A percentile compares a stretch with the other conserved stretches of the same genome.
phyloP scores from a whole-genome alignment of 176 grass and related monocot genomes.

The Juncus effusus region DNA sequence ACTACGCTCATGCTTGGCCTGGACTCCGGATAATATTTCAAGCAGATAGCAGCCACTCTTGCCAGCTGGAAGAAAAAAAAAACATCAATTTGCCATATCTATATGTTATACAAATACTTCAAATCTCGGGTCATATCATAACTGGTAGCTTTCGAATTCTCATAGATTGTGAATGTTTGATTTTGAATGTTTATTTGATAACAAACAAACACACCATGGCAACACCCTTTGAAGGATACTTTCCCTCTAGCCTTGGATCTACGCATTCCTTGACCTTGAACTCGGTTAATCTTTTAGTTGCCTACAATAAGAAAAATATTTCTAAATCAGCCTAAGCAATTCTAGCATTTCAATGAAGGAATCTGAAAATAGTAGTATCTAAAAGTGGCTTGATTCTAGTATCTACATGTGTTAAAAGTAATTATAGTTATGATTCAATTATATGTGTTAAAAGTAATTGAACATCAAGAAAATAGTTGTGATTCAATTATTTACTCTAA shows the following conservation, averaged over 20 bases:
- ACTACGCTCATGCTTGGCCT: constrained; percentile 92
- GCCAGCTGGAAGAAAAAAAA: constrained; percentile 50
- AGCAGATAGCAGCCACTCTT: constrained; percentile 62
- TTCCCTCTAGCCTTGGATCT: constrained; percentile 72
- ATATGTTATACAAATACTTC: too few species aligned
- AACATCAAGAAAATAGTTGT: too few species aligned
- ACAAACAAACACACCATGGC: constrained; percentile 51
- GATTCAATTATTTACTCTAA: too few species aligned
- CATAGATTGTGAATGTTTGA: too few species aligned
- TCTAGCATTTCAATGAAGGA: not conserved
- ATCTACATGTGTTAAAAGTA: too few species aligned
- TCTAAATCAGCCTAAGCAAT: not conserved
- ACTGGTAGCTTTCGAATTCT: not conserved
- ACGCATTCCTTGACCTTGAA: constrained; percentile 79
- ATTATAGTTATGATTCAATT: too few species aligned
- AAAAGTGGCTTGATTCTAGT: too few species aligned
- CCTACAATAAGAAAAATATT: constrained; percentile 35
- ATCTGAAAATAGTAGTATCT: too few species aligned
- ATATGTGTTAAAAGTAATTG: too few species aligned
- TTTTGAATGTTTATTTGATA: too few species aligned
- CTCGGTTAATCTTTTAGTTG: constrained; percentile 63
- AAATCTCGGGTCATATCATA: too few species aligned
- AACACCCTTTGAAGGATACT: constrained; percentile 66
- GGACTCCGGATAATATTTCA: constrained; percentile 71
- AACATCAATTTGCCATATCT: constrained; percentile 4